Evolutionary conservation across 345 rosid species (phyloP).

Genomic region (Anastatica hierochuntica): DNA sequence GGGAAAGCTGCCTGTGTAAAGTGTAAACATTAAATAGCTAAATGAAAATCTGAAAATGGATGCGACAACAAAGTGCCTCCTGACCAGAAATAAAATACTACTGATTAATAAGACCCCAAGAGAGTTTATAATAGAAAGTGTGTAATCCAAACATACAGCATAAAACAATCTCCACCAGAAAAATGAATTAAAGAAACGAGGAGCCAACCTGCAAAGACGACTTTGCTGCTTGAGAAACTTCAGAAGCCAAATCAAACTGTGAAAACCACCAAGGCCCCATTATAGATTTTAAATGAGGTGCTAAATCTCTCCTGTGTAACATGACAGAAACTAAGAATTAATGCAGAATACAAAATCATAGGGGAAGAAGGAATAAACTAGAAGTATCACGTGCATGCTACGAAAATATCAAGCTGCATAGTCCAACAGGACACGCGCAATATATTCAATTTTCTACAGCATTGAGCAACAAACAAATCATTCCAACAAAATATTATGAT

Average conservation of each 20-base stretch:
- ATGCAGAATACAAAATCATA: background rate
- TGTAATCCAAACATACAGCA: constrained; percentile 7
- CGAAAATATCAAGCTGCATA: constrained; percentile 6
- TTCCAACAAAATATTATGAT: background rate
- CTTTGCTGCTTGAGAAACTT: constrained; percentile 87
- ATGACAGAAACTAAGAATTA: constrained; percentile 17
- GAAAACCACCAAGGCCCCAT: constrained; percentile 99
- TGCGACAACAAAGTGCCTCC: background rate
- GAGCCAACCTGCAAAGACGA: constrained; percentile 67
- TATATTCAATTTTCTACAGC: constrained; percentile 1
- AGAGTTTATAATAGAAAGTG: background rate
- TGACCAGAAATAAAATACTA: constrained; percentile 4
- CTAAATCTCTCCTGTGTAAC: constrained; percentile 73
- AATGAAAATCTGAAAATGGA: constrained; percentile 14
- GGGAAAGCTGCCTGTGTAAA: constrained; percentile 85
- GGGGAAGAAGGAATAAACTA: background rate
- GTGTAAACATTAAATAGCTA: constrained; percentile 25
- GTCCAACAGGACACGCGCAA: constrained; percentile 4
- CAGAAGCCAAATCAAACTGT: constrained; percentile 77
- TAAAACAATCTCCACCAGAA: background rate
- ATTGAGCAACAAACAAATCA: constrained; percentile 11
- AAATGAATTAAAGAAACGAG: constrained; percentile 10
- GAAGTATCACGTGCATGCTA: background rate
- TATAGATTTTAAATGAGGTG: constrained; percentile 71
- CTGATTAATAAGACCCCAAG: constrained; percentile 4